A percentile compares a stretch with the other conserved stretches of the same genome.
Evolutionary conservation across 768 basidiomycete species (phyloP).

Genomic region (Favolaschia claudopus): DNA sequence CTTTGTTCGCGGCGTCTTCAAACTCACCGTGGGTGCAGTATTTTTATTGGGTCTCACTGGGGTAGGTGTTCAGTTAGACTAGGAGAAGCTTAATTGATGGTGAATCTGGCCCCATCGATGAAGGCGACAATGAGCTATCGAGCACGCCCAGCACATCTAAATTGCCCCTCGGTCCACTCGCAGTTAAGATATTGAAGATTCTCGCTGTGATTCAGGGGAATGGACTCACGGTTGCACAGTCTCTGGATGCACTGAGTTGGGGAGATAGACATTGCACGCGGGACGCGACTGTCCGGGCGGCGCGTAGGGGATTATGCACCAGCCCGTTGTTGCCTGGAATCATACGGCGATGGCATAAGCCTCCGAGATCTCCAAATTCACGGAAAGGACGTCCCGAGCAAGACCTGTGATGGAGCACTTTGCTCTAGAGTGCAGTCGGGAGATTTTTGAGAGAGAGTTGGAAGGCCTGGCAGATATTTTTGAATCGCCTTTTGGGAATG

Average conservation of each 20-base stretch:
- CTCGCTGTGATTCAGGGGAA: no score
- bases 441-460: slow-evolving; percentile 5
- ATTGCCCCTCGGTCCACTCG: no score
- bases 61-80: no score
- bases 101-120: no score
- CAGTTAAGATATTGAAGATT: no score
- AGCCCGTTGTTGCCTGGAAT: slow-evolving; percentile 33
- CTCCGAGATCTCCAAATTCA: slow-evolving; percentile 30
- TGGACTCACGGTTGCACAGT: no score
- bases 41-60: no score
- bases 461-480: slow-evolving; percentile 4
- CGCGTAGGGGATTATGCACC: slow-evolving; percentile 30
- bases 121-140: no score
- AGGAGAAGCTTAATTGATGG: no score
- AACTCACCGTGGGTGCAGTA: no score
- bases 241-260: slow-evolving; percentile 44
- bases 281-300: slow-evolving; percentile 32
- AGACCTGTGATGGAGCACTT: slow-evolving; percentile 31
- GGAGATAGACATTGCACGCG: slow-evolving; percentile 33
- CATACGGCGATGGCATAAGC: slow-evolving; percentile 36
- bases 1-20: no score
- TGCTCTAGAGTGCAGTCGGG: slow-evolving; percentile 21
- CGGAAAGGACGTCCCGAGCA: slow-evolving; percentile 26
- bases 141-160: no score
- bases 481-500: slow-evolving; percentile 10